Base-by-base conservation (phyloP, 1,139 yeast species). In the Candida frijolesensis region DNA sequence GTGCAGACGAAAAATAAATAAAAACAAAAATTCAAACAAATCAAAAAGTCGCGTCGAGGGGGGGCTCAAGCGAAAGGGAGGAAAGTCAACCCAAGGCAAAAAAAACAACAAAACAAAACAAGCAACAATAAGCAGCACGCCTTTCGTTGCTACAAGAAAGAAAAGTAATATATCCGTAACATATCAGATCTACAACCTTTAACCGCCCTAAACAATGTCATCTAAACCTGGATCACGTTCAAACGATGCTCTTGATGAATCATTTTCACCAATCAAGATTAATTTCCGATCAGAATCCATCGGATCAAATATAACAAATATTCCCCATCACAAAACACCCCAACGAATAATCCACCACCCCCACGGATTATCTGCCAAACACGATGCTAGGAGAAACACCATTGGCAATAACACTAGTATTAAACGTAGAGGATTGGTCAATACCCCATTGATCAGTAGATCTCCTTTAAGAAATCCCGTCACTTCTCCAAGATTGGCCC, bases 311-410 rank as follows among this genome's bases (percentile, higher is more conserved):
- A 40, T 29, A 34, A 44, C 32, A 33, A 18, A 18, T 34, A 38
- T 19, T 30, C 47, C 42, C 48, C 46, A 48, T 40, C 46, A 51
- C 42, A 45, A 33, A 42, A 48, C 55, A 19, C 54, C 56, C 4
- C 55, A 51, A 9, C 38, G 51, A 9, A 49, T 66, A 46, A 61
- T 59, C 19, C 71, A 68, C 51, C 78, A 78, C 49, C 80, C 82
- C 1, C 84, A 80, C 56, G 84, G 84, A 0, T 61, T 80, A 38
- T 60, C 70, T 1, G 74, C 78, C 19, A 74, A 75, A 41, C 65
- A 64, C 42, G 65, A 58, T 8, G 63, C 62, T 15, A 57, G 72
- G 50, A 59, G 71, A 49, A 68, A 66, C 44, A 67, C 72, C 5
- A 59, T 67, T 40, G 70, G 65, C 40, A 51, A 58, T 42, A 46